phyloP scores from a whole-genome alignment of 2,329 filamentous ascomycete species.

The Exophiala dermatitidis region DNA sequence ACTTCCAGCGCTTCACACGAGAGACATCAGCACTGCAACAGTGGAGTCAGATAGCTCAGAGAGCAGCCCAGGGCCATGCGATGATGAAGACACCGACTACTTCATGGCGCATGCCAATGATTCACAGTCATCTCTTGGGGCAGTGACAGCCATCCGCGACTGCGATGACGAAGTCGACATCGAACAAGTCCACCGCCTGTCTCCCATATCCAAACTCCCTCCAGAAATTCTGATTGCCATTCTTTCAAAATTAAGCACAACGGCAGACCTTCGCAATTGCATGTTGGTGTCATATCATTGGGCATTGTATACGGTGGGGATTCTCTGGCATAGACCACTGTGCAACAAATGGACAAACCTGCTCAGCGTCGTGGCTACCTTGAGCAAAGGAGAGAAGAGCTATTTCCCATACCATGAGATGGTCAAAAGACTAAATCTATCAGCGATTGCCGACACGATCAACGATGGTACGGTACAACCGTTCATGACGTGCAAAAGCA shows the following conservation, averaged over 20 bases:
- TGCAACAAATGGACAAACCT: constrained; percentile 84
- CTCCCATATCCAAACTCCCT: constrained; percentile 78
- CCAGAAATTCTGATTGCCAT: constrained; percentile 92
- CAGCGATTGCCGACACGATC: constrained; percentile 65
- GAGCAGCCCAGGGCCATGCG: constrained; percentile 48
- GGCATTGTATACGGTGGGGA: constrained; percentile 84
- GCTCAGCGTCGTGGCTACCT: constrained; percentile 67
- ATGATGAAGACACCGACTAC: constrained; percentile 88
- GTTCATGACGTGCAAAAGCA: constrained; percentile 74
- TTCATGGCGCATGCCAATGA: constrained; percentile 77
- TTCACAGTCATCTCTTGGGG: constrained; percentile 80
- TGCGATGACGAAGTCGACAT: constrained; percentile 50
- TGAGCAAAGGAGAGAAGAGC: constrained; percentile 54
- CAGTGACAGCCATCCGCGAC: constrained; percentile 65
- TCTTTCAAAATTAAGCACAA: constrained; percentile 72
- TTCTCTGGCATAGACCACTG: constrained; percentile 88
- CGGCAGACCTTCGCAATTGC: constrained; percentile 72
- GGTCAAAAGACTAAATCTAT: constrained; percentile 85
- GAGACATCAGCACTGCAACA: constrained; percentile 24
- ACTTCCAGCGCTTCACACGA: constrained; percentile 22
- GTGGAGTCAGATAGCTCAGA: constrained; percentile 27
- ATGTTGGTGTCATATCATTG: constrained; percentile 93
- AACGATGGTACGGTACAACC: constrained; percentile 85
- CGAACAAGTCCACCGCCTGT: constrained; percentile 57
- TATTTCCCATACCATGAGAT: constrained; percentile 87